phyloP scores from a whole-genome alignment of 2,329 filamentous ascomycete genomes.

The Aotearoamyces nothofagi region DNA sequence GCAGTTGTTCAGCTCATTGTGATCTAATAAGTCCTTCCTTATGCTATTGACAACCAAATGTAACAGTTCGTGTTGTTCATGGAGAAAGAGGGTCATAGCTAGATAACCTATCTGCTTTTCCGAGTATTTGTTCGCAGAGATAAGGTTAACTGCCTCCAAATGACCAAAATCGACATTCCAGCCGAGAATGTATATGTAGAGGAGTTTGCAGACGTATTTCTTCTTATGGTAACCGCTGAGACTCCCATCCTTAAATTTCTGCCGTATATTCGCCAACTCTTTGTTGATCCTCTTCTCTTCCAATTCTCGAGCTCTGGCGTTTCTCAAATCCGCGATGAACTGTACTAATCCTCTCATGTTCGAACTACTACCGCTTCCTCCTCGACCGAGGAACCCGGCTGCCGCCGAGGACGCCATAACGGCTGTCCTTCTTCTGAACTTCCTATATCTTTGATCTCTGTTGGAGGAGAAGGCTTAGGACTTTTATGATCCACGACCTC shows the following conservation, averaged over 20 bases:
- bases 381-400: slow-evolving; percentile 49
- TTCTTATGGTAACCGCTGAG: slow-evolving; percentile 97
- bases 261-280: slow-evolving; percentile 88
- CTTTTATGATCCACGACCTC: too few relatives aligned
- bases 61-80: slow-evolving; percentile 91
- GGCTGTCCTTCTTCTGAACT: too few relatives aligned
- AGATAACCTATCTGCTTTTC: slow-evolving; percentile 99
- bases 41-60: slow-evolving; percentile 98
- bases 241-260: slow-evolving; percentile 47
- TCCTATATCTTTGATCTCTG: too few relatives aligned
- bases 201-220: slow-evolving; percentile 95
- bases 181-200: slow-evolving; percentile 97
- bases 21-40: slow-evolving; percentile 83
- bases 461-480: too few relatives aligned
- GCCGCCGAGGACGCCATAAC: slow-evolving; percentile 17
- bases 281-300: slow-evolving; percentile 99
- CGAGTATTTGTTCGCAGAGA: slow-evolving; percentile 92
- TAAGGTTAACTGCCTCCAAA: slow-evolving; percentile 93
- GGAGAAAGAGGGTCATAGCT: slow-evolving; percentile 90
- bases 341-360: slow-evolving; percentile 81
- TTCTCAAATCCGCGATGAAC: slow-evolving; percentile 93
- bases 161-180: slow-evolving; percentile 99
- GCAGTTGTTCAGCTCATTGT: slow-evolving; percentile 97
- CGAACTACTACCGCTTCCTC: slow-evolving; percentile 41
- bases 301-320: slow-evolving; percentile 84